Evolutionary conservation across 352 stramenopile species (phyloP).

Genomic region (Phytophthora megakarya): DNA sequence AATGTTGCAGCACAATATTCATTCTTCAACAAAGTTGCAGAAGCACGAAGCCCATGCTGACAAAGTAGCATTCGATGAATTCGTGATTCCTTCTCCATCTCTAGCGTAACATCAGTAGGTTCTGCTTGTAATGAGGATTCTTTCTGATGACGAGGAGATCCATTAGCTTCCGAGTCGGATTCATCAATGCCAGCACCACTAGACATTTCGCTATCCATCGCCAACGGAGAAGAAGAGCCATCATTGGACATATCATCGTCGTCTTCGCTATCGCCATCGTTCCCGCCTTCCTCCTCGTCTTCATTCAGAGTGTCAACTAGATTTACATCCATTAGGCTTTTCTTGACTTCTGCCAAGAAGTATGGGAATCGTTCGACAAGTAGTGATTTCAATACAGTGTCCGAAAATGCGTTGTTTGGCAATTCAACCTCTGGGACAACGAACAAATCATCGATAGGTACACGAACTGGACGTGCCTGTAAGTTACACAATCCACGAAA

Average conservation of each 20-base stretch:
- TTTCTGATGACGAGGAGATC: conserved; percentile 38
- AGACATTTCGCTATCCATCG: conserved; percentile 75
- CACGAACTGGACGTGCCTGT: conserved; percentile 76
- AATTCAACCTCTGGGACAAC: conserved; percentile 79
- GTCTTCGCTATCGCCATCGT: conserved; percentile 72
- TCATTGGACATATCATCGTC: conserved; percentile 91
- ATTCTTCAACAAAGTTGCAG: conserved; percentile 74
- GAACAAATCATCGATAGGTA: conserved; percentile 84
- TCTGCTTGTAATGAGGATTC: conserved; percentile 35
- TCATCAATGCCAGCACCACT: conserved; percentile 50
- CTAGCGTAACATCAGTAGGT: conserved; percentile 53
- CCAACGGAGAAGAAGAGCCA: conserved; percentile 73
- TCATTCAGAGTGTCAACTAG: conserved; percentile 48
- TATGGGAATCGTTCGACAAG: conserved; percentile 76
- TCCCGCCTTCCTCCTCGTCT: conserved; percentile 33
- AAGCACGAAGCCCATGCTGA: conserved; percentile 76
- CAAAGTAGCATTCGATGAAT: conserved; percentile 79
- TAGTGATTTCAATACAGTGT: conserved; percentile 65
- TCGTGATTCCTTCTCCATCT: conserved; percentile 82
- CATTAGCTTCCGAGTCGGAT: conserved; percentile 61
- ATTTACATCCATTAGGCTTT: conserved; percentile 66
- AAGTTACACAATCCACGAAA: conserved; percentile 9
- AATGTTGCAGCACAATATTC: conserved; percentile 67
- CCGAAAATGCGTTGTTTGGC: conserved; percentile 67
- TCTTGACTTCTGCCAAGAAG: conserved; percentile 81